Percentiles rank a stretch among this genome's conserved stretches.
Evolutionary conservation across 306 rosid species (phyloP).

Genomic region (Citrullus amarus): DNA sequence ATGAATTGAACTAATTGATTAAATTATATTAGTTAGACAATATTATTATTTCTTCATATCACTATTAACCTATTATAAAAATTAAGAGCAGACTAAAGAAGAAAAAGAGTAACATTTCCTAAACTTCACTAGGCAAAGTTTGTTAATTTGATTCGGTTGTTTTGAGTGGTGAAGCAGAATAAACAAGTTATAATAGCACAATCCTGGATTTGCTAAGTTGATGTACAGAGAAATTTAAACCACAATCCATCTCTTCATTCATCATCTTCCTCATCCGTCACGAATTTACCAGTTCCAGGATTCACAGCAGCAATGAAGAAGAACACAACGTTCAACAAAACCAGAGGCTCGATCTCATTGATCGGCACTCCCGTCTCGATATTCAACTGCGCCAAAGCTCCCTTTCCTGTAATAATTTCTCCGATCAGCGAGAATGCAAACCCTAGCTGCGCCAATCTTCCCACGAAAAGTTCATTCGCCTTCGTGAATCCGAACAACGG

Average conservation of each 20-base stretch:
- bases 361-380: slow-evolving; percentile 92
- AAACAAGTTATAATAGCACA: not conserved
- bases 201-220: not conserved
- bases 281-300: slow-evolving; percentile 86
- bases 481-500: slow-evolving; percentile 93
- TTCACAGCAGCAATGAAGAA: slow-evolving; percentile 94
- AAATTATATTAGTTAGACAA: too few species aligned
- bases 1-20: too few species aligned
- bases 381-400: slow-evolving; percentile 93
- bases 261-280: slow-evolving; percentile 60
- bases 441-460: slow-evolving; percentile 97
- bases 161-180: not conserved
- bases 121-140: not conserved
- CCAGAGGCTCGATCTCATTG: slow-evolving; percentile 80
- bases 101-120: not conserved
- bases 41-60: too few species aligned
- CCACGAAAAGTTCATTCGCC: slow-evolving; percentile 84
- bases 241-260: slow-evolving; percentile 4
- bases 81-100: too few species aligned
- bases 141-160: not conserved
- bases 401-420: slow-evolving; percentile 88
- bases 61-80: too few species aligned
- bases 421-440: slow-evolving; percentile 87
- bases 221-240: not conserved
- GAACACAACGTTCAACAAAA: slow-evolving; percentile 72